Percentiles rank a stretch among this genome's conserved stretches.
These are phyloP conservation scores for Arctostaphylos glauca DNA, from an alignment of 148 eudicot genomes.

Conservation along the genomic window DNA sequence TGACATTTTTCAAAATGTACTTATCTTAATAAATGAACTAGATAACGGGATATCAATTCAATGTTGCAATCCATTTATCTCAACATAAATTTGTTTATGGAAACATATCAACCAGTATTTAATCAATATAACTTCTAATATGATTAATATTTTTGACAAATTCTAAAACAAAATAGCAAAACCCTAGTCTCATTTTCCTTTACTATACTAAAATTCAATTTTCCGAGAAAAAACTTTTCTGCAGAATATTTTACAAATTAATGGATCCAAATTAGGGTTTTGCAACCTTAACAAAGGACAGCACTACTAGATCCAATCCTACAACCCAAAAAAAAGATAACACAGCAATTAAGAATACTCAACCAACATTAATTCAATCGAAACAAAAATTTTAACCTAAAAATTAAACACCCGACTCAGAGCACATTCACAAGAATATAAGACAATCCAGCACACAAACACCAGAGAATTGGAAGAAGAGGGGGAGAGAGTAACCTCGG, in stretches of 20 bases:
- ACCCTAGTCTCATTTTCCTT: too few species aligned
- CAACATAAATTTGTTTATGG: too few species aligned
- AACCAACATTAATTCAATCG: not conserved
- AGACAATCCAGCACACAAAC: not conserved
- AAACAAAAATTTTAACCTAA: not conserved
- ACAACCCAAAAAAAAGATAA: not conserved
- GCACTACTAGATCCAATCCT: not conserved
- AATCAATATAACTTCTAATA: too few species aligned
- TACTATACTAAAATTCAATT: too few species aligned
- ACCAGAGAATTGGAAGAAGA: not conserved
- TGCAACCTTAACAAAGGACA: not conserved
- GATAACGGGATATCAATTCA: too few species aligned
- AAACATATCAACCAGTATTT: too few species aligned
- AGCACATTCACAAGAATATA: not conserved
- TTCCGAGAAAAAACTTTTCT: too few species aligned
- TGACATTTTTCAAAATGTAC: too few species aligned
- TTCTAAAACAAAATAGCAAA: too few species aligned
- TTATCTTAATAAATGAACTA: too few species aligned
- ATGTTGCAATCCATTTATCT: too few species aligned
- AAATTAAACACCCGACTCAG: not conserved
- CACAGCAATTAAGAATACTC: not conserved
- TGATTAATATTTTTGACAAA: too few species aligned
- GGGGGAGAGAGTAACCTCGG: conserved; percentile 23
- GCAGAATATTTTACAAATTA: not conserved
- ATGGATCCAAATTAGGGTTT: not conserved